Percentiles rank a stretch among this genome's conserved stretches.
phyloP scores from a whole-genome alignment of 2,329 filamentous ascomycete genomes.

The Septoria petroselini region DNA sequence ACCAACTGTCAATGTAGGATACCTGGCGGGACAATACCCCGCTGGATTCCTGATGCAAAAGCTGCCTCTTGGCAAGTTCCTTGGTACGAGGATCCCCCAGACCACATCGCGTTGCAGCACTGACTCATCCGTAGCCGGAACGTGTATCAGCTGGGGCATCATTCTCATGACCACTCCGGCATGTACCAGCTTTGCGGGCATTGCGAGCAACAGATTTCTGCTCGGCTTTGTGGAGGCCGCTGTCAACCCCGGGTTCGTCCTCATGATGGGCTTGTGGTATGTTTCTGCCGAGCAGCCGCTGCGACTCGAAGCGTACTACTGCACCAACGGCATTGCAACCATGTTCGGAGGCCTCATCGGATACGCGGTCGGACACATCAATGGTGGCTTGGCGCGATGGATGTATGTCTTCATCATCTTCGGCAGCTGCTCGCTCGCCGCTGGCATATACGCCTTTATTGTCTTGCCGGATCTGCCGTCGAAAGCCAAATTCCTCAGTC shows the following conservation, averaged over 20 bases:
- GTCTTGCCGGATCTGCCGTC: constrained; percentile 22
- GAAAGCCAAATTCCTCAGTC: constrained; percentile 21
- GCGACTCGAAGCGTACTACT: constrained; percentile 56
- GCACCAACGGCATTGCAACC: constrained; percentile 58
- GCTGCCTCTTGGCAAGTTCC: constrained; percentile 48
- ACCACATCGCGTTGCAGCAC: not conserved
- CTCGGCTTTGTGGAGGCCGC: constrained; percentile 39
- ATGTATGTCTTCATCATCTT: constrained; percentile 60
- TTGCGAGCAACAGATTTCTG: constrained; percentile 40
- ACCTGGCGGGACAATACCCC: constrained; percentile 48
- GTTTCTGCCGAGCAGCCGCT: constrained; percentile 49
- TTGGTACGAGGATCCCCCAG: constrained; percentile 25
- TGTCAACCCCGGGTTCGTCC: constrained; percentile 39
- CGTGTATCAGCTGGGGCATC: constrained; percentile 44
- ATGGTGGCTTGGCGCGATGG: constrained; percentile 50
- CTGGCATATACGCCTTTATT: constrained; percentile 39
- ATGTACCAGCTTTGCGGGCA: constrained; percentile 42
- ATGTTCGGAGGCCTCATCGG: constrained; percentile 61
- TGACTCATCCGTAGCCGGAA: constrained; percentile 27
- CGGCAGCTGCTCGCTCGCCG: constrained; percentile 40
- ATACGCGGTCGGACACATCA: constrained; percentile 60
- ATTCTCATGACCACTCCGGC: constrained; percentile 44
- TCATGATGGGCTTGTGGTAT: constrained; percentile 41
- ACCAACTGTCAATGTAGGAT: constrained; percentile 21
- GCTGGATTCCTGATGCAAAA: constrained; percentile 46